phyloP scores from a whole-genome alignment of 2,329 filamentous ascomycete species.

The Epichloe gansuensis region DNA sequence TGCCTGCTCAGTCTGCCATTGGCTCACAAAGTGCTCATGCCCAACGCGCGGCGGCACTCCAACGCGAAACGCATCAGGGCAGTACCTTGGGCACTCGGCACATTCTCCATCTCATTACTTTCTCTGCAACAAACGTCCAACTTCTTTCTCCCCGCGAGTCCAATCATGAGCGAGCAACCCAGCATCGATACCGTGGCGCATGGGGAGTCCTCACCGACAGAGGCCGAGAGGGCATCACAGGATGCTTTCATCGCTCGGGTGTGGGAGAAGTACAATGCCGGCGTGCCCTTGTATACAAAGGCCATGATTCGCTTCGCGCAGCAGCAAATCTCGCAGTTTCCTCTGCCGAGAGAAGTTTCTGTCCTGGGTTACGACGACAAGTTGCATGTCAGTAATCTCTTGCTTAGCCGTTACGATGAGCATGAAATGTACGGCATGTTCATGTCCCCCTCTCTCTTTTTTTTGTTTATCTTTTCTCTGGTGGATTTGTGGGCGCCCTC shows the following conservation, averaged over 20 bases:
- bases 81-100: no score
- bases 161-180: no score
- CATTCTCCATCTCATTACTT: no score
- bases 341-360: not conserved
- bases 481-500: no score
- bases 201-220: not conserved
- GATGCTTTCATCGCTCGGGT: not conserved
- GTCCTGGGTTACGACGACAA: conserved; percentile 2
- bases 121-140: no score
- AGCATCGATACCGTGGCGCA: not conserved
- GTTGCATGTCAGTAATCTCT: not conserved
- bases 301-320: conserved; percentile 2
- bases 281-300: conserved; percentile 2
- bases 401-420: not conserved
- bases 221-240: not conserved
- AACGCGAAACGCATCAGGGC: no score
- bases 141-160: not conserved
- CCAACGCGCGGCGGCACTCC: no score
- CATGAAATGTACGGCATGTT: not conserved
- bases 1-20: no score
- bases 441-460: not conserved
- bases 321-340: not conserved
- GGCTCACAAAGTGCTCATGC: no score
- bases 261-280: conserved; percentile 2
- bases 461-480: not conserved